Evolutionary conservation across 352 stramenopile species (phyloP).

Genomic region (Globisporangium emineosum): DNA sequence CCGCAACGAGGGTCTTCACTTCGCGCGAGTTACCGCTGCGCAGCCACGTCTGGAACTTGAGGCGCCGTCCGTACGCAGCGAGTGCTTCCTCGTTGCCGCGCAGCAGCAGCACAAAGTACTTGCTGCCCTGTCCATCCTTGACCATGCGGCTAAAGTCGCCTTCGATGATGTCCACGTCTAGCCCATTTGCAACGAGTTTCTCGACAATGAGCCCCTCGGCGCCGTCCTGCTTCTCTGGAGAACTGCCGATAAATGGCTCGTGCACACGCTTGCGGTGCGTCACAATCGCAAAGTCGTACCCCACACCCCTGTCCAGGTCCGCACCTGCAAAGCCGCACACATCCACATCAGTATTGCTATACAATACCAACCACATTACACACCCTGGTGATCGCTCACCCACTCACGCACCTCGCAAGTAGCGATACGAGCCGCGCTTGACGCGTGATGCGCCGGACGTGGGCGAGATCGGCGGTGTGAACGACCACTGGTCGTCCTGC

Average conservation of each 20-base stretch:
- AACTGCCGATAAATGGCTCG: conserved; percentile 16
- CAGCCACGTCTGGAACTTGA: conserved; percentile 78
- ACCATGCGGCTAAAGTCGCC: conserved; percentile 58
- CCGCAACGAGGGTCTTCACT: conserved; percentile 56
- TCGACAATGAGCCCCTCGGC: conserved; percentile 49
- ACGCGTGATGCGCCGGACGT: conserved; percentile 26
- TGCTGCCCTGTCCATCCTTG: conserved; percentile 28
- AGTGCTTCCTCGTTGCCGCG: conserved; percentile 65
- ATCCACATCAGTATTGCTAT: background rate
- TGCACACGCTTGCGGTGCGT: conserved; percentile 40
- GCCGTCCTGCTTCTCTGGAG: conserved; percentile 27
- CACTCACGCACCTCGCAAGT: conserved; percentile 35
- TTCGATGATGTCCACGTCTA: conserved; percentile 74
- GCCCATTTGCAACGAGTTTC: conserved; percentile 53
- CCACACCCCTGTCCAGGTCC: conserved; percentile 39
- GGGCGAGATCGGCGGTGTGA: conserved; percentile 40
- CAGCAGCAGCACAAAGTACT: conserved; percentile 74
- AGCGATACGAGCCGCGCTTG: conserved; percentile 44
- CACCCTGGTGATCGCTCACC: background rate
- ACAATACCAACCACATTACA: background rate
- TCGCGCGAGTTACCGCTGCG: conserved; percentile 70
- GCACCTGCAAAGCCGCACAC: conserved; percentile 14
- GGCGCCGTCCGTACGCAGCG: conserved; percentile 46
- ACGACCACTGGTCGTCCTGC: conserved; percentile 60
- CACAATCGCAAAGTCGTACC: conserved; percentile 79